Conservation (phyloP, 768 basidiomycete genomes). For the Leccinum longicurvipes region DNA sequence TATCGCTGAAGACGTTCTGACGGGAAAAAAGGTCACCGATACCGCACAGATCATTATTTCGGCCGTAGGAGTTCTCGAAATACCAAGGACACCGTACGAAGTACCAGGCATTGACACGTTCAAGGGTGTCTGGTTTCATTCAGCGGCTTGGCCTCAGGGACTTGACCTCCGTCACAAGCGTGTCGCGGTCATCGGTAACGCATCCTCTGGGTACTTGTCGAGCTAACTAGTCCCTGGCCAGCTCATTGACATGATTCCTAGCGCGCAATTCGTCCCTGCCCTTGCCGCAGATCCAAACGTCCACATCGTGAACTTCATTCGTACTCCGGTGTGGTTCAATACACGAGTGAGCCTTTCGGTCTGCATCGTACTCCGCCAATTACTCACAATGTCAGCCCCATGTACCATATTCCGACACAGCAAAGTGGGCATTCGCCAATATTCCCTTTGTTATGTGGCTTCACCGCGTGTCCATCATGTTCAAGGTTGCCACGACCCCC, state of each 20-base stretch:
- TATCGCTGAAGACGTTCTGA: slow-evolving; percentile 28
- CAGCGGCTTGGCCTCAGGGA: slow-evolving; percentile 45
- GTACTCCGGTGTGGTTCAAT: slow-evolving; percentile 62
- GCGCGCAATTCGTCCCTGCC: slow-evolving; percentile 59
- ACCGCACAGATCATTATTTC: slow-evolving; percentile 49
- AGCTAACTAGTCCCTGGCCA: background rate
- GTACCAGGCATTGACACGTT: slow-evolving; percentile 39
- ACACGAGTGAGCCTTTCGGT: slow-evolving; percentile 40
- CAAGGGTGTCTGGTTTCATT: slow-evolving; percentile 51
- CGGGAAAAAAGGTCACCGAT: slow-evolving; percentile 28
- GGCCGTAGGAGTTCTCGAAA: slow-evolving; percentile 46
- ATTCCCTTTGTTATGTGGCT: slow-evolving; percentile 49
- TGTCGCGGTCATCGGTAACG: slow-evolving; percentile 53
- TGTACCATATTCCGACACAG: slow-evolving; percentile 37
- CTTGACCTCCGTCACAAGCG: slow-evolving; percentile 41
- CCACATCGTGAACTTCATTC: slow-evolving; percentile 52
- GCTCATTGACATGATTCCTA: slow-evolving; percentile 23
- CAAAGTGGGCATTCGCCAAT: slow-evolving; percentile 53
- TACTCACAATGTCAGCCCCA: slow-evolving; percentile 33
- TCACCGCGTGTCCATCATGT: slow-evolving; percentile 52
- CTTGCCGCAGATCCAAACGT: slow-evolving; percentile 51
- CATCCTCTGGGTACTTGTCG: slow-evolving; percentile 52
- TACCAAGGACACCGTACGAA: slow-evolving; percentile 37
- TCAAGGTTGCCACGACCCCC: slow-evolving; percentile 31
- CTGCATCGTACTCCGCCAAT: background rate